These are phyloP conservation scores for Backusella luteola DNA, from an alignment of 192 early-diverging fungal genomes.

Conservation along the genomic window DNA sequence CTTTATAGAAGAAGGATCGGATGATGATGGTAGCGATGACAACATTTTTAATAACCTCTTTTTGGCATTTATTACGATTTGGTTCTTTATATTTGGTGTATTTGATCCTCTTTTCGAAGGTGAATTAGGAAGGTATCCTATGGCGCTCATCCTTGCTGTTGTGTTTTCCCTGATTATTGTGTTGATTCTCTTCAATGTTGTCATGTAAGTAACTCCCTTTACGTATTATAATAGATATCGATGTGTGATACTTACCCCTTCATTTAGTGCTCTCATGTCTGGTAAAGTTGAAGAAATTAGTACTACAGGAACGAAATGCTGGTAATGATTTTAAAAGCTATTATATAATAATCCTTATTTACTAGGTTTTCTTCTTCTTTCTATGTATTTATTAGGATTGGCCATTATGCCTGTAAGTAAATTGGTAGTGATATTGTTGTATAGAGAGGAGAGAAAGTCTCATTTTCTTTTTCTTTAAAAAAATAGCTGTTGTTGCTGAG, in stretches of 20 bases:
- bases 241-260: neutral
- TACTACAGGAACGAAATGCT: neutral
- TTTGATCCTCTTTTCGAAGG: slow-evolving; percentile 1
- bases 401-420: neutral
- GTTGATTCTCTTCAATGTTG: slow-evolving; percentile 14
- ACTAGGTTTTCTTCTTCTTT: neutral
- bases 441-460: neutral
- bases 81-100: slow-evolving; percentile 15
- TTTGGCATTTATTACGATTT: neutral
- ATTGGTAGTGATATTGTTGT: neutral
- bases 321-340: neutral
- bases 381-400: neutral
- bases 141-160: neutral
- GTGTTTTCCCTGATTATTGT: slow-evolving; percentile 6
- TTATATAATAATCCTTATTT: neutral
- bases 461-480: neutral
- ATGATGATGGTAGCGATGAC: neutral
- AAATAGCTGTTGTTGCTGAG: neutral
- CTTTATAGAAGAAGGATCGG: neutral
- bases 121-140: neutral
- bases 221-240: neutral
- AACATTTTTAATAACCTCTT: neutral
- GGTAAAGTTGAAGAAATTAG: neutral
- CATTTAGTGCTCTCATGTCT: neutral
- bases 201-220: slow-evolving; percentile 12